Evolutionary conservation across 2,329 filamentous ascomycete genomes (phyloP), one percentile per base, ranked within the genome.

Genomic region (Hymenoscyphus scutula): DNA sequence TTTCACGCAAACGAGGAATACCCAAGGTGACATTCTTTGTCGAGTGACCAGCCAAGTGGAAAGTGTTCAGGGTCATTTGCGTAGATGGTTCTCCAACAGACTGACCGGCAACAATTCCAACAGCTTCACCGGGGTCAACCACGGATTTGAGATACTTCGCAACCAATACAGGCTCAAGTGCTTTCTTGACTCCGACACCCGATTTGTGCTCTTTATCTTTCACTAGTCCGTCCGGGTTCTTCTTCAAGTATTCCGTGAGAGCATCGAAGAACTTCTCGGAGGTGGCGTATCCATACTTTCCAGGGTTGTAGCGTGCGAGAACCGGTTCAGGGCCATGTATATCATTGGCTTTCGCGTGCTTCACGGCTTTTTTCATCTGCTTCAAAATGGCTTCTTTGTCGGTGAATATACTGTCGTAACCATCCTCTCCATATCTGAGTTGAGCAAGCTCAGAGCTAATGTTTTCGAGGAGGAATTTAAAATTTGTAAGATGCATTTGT

Each of bases 31-130:
- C 96, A 84, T 99, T 99, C 82, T 97, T 98, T 32, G 95, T 89
- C 23, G 95, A 93, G 81, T 98, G 94, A 73, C 95, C 95, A 76
- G 95, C 95, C 85, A 99, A 91, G 84, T 99, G 95, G 85, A 99
- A 99, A 30, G 96, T 99, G 79, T 99, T 99, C 61, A 99, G 81
- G 7, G 96, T 99, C 96, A 99, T 99, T 76, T 99, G 95, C 11
- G 95, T 99, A 2, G 93, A 97, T 8, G 96, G 95, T 74, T 99
- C 96, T 74, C 95, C 95, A 51, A 99, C 88, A 34, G 94, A 98
- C 77, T 99, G 95, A 10, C 93, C 93, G 58, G 96, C 96, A 63
- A 99, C 91, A 66, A 99, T 96, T 68, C 95, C 95, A 29, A 99
- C 93, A 29, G 95, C 94, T 79, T 99, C 96, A 54, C 95, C 95